Base-by-base conservation (phyloP, 306 rosid species). In the Sicyos edulis region DNA sequence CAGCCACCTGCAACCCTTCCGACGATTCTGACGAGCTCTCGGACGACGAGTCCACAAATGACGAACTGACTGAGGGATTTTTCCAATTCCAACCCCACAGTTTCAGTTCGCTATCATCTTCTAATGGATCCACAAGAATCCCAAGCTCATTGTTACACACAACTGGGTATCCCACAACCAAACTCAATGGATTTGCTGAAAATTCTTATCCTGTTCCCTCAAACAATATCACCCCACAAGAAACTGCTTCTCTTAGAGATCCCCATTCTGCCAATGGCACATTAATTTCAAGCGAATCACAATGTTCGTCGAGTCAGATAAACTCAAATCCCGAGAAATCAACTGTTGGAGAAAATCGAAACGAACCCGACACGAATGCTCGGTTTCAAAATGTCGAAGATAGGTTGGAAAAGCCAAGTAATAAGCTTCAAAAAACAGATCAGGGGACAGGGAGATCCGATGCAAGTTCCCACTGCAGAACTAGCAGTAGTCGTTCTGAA, bases 1-100 rank as follows among this genome's bases (percentile, higher is more conserved):
- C 96, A 19, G 80, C 76, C 19, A 60, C 75, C 20, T 77, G 81
- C 49, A 89, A 88, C 57, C 53, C 84, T 54, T 82, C 92, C 3
- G 97, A 86, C 26, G 95, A 92, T 65, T 60, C 87, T 4, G 96
- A 90, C 26, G 98, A 88, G 68, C 77, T 87, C 62, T 81, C 86
- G 0, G 97, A 87, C 72, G 82, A 79, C 2, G 95, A 95, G 19
- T 82, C 71, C 11, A 76, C 75, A 12, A 72, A 79, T 0, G 95
- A 87, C 56, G 91, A 87, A 61, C 54, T 78, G 61, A 85, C 84
- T 1, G 95, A 88, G 56, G 84, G 95, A 26, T 91, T 81, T 80
- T 89, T 91, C 87, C 91, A 95, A 80, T 95, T 95, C 86, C 91
- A 89, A 65, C 97, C 97, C 4, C 91, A 86, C 66, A 89, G 92